Conservation (phyloP, 2,329 filamentous ascomycete genomes). For the Botrytis squamosa region DNA sequence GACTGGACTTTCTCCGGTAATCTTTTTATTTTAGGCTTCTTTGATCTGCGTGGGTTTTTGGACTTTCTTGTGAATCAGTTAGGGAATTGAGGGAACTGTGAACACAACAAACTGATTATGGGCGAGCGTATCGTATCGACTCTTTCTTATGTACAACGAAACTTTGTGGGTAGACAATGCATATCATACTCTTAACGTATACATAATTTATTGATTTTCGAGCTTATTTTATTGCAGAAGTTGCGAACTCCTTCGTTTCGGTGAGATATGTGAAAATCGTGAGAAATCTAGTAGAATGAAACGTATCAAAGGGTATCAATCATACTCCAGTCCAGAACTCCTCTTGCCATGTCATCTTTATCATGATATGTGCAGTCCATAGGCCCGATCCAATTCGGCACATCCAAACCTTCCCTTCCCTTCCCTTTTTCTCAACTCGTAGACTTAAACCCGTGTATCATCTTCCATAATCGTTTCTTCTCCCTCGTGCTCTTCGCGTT, state of each 20-base stretch:
- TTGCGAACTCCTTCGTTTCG: not conserved
- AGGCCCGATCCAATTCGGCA: not conserved
- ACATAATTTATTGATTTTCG: not conserved
- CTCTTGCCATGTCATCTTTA: not conserved
- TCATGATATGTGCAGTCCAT: not conserved
- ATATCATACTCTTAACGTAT: conserved; percentile 24
- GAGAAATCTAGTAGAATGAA: not conserved
- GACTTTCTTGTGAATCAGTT: conserved; percentile 23
- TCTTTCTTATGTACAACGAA: conserved; percentile 39
- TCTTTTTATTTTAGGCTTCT: not conserved
- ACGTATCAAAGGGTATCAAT: conserved; percentile 34
- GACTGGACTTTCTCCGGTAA: conserved; percentile 20
- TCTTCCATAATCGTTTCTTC: conserved; percentile 23
- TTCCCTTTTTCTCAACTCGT: conserved; percentile 19
- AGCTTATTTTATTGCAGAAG: not conserved
- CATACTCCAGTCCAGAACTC: conserved; percentile 29
- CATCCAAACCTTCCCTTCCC: not conserved
- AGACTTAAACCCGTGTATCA: not conserved
- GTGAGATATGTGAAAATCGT: not conserved
- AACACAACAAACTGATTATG: conserved; percentile 21
- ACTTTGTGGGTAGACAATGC: conserved; percentile 40
- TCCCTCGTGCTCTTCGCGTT: conserved; percentile 26
- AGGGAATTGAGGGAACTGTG: conserved; percentile 18
- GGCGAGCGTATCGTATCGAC: conserved; percentile 7
- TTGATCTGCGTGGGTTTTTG: conserved; percentile 23